phyloP scores from a whole-genome alignment of 331 rosid genomes.

The Prunus yedoensis region DNA sequence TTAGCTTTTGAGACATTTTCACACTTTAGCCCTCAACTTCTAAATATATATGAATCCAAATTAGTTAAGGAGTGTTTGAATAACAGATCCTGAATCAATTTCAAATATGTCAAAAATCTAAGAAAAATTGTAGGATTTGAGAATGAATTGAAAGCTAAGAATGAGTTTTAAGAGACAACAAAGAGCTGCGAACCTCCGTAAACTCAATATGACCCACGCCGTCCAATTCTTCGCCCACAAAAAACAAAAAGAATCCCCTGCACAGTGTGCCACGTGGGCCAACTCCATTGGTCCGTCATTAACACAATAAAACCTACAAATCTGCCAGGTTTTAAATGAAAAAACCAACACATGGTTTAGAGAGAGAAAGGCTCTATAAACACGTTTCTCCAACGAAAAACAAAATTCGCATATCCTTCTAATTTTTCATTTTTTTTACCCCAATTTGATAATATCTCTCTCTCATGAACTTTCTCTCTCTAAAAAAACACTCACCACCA shows the following conservation, averaged over 20 bases:
- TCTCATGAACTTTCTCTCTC: slow-evolving; percentile 12
- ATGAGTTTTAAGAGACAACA: no score
- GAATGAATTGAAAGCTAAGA: no score
- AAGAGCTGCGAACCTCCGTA: neutral
- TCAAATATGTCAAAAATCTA: no score
- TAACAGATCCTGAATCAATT: no score
- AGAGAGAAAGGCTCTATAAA: slow-evolving; percentile 24
- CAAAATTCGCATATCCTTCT: slow-evolving; percentile 17
- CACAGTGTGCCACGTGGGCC: neutral
- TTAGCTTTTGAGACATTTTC: no score
- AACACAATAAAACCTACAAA: neutral
- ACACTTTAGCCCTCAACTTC: no score
- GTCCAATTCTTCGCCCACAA: neutral
- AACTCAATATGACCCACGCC: neutral
- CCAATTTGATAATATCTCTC: neutral
- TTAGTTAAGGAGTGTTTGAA: no score
- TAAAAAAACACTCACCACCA: slow-evolving; percentile 20
- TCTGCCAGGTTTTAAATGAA: neutral
- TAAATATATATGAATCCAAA: no score
- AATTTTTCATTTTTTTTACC: slow-evolving; percentile 3
- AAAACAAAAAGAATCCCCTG: neutral
- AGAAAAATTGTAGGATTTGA: no score
- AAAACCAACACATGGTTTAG: neutral
- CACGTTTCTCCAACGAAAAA: slow-evolving; percentile 38
- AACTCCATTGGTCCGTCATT: neutral